Conservation (phyloP, 2,329 filamentous ascomycete genomes). For the Escovopsis sp. region DNA sequence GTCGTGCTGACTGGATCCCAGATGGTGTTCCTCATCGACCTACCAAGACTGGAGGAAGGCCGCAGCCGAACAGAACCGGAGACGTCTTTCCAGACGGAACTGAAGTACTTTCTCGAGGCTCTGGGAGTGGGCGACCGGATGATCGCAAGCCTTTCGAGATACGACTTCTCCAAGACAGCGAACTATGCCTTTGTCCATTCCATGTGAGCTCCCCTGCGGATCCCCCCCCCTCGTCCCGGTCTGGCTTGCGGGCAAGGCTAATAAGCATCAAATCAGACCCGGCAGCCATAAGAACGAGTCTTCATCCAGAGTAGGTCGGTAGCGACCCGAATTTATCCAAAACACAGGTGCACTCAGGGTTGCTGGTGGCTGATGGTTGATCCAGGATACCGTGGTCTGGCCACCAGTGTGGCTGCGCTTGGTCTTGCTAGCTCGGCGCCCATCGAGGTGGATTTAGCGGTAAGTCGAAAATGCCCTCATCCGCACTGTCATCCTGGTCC, state of each 20-base stretch:
- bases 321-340: constrained; percentile 5
- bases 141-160: constrained; percentile 53
- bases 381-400: constrained; percentile 60
- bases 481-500: no score
- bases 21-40: constrained; percentile 83
- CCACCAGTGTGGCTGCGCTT: constrained; percentile 48
- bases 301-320: constrained; percentile 17
- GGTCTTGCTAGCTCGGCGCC: constrained; percentile 40
- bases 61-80: constrained; percentile 14
- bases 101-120: constrained; percentile 55
- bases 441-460: constrained; percentile 60
- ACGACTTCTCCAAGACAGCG: constrained; percentile 65
- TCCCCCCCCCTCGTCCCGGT: not conserved
- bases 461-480: constrained; percentile 16
- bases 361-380: constrained; percentile 10
- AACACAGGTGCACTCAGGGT: not conserved
- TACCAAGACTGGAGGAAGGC: constrained; percentile 46
- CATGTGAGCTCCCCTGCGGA: constrained; percentile 41
- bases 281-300: constrained; percentile 19
- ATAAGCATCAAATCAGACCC: constrained; percentile 12
- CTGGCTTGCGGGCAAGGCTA: constrained; percentile 7
- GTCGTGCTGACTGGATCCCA: constrained; percentile 18
- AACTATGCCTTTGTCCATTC: constrained; percentile 72
- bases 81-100: constrained; percentile 49
- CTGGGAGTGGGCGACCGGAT: constrained; percentile 51